phyloP scores from a whole-genome alignment of 805 yeast species.

The Sungouiella thailandica region DNA sequence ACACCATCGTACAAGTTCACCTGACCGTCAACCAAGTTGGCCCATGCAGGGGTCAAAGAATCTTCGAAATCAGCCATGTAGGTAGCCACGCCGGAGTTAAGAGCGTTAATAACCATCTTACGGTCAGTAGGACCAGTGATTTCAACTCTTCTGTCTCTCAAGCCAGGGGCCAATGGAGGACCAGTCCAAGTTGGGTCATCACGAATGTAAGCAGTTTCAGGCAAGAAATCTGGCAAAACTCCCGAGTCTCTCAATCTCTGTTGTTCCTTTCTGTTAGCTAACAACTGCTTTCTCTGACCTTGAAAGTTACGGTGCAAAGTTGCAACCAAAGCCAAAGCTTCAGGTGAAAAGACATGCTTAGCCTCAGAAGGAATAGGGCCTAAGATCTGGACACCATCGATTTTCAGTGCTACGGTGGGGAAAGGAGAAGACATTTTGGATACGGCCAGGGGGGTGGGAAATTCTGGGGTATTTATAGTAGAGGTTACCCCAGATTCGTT shows the following conservation, averaged over 20 bases:
- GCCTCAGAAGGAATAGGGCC: slow-evolving; percentile 47
- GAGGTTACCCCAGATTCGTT: slow-evolving; percentile 12
- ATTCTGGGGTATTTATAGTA: slow-evolving; percentile 6
- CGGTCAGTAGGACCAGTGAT: slow-evolving; percentile 85
- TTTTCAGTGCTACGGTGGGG: slow-evolving; percentile 38
- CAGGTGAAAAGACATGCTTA: slow-evolving; percentile 53
- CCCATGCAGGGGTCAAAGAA: slow-evolving; percentile 82
- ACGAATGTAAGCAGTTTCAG: slow-evolving; percentile 66
- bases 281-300: slow-evolving; percentile 50
- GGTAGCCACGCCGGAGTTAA: slow-evolving; percentile 73
- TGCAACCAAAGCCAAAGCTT: slow-evolving; percentile 65
- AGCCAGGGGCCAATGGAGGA: slow-evolving; percentile 65
- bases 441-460: neutral
- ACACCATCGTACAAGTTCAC: slow-evolving; percentile 73
- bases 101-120: slow-evolving; percentile 77
- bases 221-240: slow-evolving; percentile 54
- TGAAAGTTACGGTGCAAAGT: slow-evolving; percentile 72
- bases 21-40: slow-evolving; percentile 74
- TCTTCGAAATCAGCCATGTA: slow-evolving; percentile 88
- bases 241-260: slow-evolving; percentile 64
- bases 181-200: slow-evolving; percentile 75
- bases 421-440: slow-evolving; percentile 31
- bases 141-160: slow-evolving; percentile 71
- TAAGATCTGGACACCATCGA: slow-evolving; percentile 50
- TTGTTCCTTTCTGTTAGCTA: slow-evolving; percentile 56